These are phyloP conservation scores for Fusarium subglutinans DNA, from an alignment of 2,329 filamentous ascomycete genomes.

Conservation along the genomic window DNA sequence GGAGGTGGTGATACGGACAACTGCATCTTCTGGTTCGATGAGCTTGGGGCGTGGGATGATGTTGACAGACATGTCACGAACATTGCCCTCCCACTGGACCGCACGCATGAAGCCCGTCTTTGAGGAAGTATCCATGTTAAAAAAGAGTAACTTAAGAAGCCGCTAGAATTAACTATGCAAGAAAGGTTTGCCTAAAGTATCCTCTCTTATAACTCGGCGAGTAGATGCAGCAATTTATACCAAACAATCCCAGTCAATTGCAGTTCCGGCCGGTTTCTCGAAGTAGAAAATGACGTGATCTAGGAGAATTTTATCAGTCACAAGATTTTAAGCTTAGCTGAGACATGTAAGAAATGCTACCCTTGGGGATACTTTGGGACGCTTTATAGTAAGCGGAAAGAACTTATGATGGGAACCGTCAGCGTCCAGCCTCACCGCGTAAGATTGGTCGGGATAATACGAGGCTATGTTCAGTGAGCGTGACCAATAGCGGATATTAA, in stretches of 20 bases:
- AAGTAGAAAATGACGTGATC: not conserved
- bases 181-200: fast-evolving
- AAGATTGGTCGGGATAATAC: not conserved
- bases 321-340: slow-evolving; percentile 1
- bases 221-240: not conserved
- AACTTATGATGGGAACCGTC: not conserved
- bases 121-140: not conserved
- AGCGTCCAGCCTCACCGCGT: not conserved
- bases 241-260: fast-evolving
- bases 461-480: not conserved
- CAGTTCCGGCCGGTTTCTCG: fast-evolving
- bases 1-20: slow-evolving; percentile 5
- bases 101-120: slow-evolving; percentile 10
- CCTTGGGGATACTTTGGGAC: not conserved
- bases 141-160: fast-evolving
- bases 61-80: slow-evolving; percentile 17
- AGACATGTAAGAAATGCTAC: not conserved
- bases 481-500: not conserved
- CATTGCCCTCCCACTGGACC: slow-evolving; percentile 13
- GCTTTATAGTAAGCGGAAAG: not conserved
- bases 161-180: fast-evolving
- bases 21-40: slow-evolving; percentile 5
- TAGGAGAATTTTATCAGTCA: not conserved
- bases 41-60: slow-evolving; percentile 5
- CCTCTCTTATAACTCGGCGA: fast-evolving